phyloP scores from a whole-genome alignment of 2,329 filamentous ascomycete genomes.

The Thielaviopsis populi region DNA sequence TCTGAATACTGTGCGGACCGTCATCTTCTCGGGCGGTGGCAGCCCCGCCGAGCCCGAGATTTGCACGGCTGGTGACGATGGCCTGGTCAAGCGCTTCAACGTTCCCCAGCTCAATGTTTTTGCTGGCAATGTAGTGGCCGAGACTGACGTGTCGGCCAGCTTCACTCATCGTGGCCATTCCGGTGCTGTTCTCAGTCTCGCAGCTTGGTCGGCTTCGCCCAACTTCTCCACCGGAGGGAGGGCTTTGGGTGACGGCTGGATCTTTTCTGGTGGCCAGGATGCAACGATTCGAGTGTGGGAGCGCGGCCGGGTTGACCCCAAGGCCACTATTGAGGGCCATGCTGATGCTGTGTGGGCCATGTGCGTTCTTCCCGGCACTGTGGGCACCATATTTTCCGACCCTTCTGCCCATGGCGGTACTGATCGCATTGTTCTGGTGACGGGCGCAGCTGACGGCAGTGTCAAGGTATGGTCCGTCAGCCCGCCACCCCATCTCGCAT shows the following conservation, averaged over 20 bases:
- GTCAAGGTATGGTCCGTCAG: constrained; percentile 93
- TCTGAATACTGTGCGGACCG: constrained; percentile 80
- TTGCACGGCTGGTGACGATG: constrained; percentile 89
- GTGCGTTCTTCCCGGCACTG: constrained; percentile 74
- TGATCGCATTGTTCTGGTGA: constrained; percentile 79
- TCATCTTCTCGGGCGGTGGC: constrained; percentile 93
- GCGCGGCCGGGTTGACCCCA: constrained; percentile 81
- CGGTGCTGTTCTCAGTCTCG: constrained; percentile 75
- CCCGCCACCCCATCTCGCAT: constrained; percentile 70
- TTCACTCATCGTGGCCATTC: constrained; percentile 91
- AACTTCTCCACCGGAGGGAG: constrained; percentile 82
- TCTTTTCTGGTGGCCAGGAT: constrained; percentile 94
- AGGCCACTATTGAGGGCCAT: constrained; percentile 85
- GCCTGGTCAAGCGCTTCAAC: constrained; percentile 91
- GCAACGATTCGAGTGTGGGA: constrained; percentile 92
- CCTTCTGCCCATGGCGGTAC: constrained; percentile 60
- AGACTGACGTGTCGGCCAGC: constrained; percentile 82
- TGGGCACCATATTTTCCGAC: constrained; percentile 66
- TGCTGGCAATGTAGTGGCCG: constrained; percentile 34
- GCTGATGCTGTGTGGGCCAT: constrained; percentile 94
- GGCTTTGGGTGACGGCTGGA: constrained; percentile 87
- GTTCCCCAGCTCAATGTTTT: constrained; percentile 64
- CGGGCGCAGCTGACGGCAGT: constrained; percentile 78
- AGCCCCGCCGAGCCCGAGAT: constrained; percentile 93
- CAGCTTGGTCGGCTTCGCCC: constrained; percentile 73